Base-by-base conservation (phyloP, 352 stramenopile genomes). In the Globisporangium cederbergense region DNA sequence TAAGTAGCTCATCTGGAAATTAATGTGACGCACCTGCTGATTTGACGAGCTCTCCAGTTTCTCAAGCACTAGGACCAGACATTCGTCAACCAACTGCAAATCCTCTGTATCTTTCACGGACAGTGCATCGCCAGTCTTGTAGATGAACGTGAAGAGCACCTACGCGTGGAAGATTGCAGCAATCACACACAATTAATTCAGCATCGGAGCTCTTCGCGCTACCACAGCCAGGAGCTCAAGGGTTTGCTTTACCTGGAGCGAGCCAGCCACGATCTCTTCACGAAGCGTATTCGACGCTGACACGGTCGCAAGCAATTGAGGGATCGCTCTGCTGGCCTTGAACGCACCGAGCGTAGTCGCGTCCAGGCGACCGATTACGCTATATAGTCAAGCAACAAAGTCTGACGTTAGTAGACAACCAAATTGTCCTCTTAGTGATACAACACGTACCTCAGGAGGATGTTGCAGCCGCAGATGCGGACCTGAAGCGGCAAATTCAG, bases 401-500 rank as follows among this genome's bases (percentile, higher is more conserved):
- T 20, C 5, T 4, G n/a, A 22, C 28, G n/a, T 16, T 25, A 58
- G 8, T 46, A 20, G 22, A 57, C 10, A 10, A 9, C 25, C 55
- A 25, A 10, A 16, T 13, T 28, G 25, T 28, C 25, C 25, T 28
- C 25, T 28, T 28, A 28, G 25, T 28, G 25, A 28, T 28, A 28
- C 25, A 28, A 28, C 25, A 28, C 25, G 34, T 65, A 90, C 83
- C 81, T 89, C 34, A 90, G 54, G 20, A 92, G 46, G 30, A 88
- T 60, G 54, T 90, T 90, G 68, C 79, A 90, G 46, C 70, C 78
- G n/a, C 80, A 89, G 51, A 92, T 72, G 20, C 77, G 76, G 34
- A 86, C 63, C 67, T 90, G 83, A 8, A 74, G 58, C 8, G 70
- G 65, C 4, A 85, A 65, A 18, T 10, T 42, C 58, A 55, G 65